Conservation (phyloP, 208 protist species). For the Trypanosoma brucei region DNA sequence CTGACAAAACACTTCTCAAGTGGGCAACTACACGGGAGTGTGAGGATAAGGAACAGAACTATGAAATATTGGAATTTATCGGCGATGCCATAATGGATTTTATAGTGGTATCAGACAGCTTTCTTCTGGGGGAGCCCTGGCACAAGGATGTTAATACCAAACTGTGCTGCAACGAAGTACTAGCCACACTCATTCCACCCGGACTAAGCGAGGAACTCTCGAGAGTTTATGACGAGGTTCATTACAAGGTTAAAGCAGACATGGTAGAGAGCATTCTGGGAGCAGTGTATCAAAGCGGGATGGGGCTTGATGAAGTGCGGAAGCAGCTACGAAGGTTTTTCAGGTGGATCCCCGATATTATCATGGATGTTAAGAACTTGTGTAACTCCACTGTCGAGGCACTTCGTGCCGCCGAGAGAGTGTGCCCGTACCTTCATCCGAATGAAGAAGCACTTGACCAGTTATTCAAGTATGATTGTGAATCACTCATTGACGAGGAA, state of each 20-base stretch:
- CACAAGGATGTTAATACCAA: slow-evolving; percentile 1
- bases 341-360: slow-evolving; percentile 19
- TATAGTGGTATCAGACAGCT: slow-evolving; percentile 35
- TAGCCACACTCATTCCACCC: slow-evolving; percentile 43
- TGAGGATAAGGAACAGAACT: slow-evolving; percentile 42
- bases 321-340: slow-evolving; percentile 39
- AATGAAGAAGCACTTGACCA: slow-evolving; percentile 4
- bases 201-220: slow-evolving; percentile 24
- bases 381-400: neutral
- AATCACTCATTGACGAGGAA: slow-evolving; percentile 9
- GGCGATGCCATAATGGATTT: slow-evolving; percentile 72
- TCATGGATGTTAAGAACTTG: neutral
- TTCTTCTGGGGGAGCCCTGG: slow-evolving; percentile 21
- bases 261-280: slow-evolving; percentile 66
- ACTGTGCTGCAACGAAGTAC: slow-evolving; percentile 45
- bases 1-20: slow-evolving; percentile 12
- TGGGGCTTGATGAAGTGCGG: slow-evolving; percentile 43
- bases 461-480: slow-evolving; percentile 7
- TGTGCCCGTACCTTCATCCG: slow-evolving; percentile 11
- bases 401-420: neutral
- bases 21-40: slow-evolving; percentile 50
- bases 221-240: slow-evolving; percentile 15
- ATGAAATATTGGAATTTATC: slow-evolving; percentile 64
- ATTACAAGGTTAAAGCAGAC: slow-evolving; percentile 52
- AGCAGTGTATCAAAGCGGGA: slow-evolving; percentile 35